A percentile compares a stretch with the other conserved stretches of the same genome.
These are phyloP conservation scores for Nemania sp. DNA, from an alignment of 2,329 filamentous ascomycete genomes.

Conservation along the genomic window DNA sequence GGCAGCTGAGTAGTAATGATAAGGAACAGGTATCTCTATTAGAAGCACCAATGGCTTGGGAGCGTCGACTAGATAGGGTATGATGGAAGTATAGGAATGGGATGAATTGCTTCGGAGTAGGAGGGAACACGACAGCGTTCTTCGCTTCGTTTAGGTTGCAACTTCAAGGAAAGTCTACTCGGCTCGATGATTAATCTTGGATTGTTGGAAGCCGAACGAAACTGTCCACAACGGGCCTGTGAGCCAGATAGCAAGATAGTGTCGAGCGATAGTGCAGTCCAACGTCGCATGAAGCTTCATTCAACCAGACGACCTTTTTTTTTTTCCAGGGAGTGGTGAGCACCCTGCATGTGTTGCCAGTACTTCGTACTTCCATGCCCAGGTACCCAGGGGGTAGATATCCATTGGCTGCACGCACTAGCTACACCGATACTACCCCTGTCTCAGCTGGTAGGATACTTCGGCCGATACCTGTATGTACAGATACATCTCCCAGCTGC, in stretches of 20 bases:
- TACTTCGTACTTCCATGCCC: neutral
- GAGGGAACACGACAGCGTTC: neutral
- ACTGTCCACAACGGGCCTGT: neutral
- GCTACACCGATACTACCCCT: neutral
- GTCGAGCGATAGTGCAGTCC: neutral
- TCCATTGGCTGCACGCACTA: neutral
- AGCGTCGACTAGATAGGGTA: neutral
- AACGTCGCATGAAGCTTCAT: slow-evolving; percentile 13
- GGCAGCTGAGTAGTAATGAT: neutral
- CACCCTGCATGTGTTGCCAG: neutral
- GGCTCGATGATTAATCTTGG: too few relatives aligned
- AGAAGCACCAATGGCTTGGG: slow-evolving; percentile 6
- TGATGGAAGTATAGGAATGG: neutral
- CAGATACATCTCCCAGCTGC: neutral
- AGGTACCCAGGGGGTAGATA: neutral
- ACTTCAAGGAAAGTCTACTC: too few relatives aligned
- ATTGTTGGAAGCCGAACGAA: too few relatives aligned
- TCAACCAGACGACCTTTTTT: slow-evolving; percentile 2
- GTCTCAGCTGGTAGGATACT: neutral
- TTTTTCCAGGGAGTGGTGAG: slow-evolving; percentile 13
- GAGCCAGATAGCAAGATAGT: slow-evolving; percentile 1
- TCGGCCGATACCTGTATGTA: neutral
- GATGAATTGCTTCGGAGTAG: neutral
- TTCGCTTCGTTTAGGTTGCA: neutral
- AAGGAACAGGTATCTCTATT: slow-evolving; percentile 17